phyloP scores from a whole-genome alignment of 2,329 filamentous ascomycete species.

The Clarireedia paspali region DNA sequence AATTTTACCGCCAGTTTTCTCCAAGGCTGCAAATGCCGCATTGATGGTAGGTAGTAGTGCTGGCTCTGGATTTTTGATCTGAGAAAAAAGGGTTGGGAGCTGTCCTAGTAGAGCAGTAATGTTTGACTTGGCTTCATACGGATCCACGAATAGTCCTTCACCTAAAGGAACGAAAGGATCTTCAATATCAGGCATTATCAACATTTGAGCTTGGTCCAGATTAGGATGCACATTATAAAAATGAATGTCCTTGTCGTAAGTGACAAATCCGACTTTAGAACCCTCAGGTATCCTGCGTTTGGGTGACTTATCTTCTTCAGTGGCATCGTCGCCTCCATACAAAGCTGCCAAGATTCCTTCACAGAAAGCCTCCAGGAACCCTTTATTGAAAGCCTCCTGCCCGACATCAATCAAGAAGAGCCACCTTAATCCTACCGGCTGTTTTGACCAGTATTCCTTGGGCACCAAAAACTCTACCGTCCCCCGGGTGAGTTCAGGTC shows the following conservation, averaged over 20 bases:
- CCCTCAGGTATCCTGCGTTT: constrained; percentile 62
- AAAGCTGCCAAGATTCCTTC: constrained; percentile 79
- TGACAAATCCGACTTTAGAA: constrained; percentile 87
- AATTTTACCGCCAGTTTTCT: constrained; percentile 85
- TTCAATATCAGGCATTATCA: constrained; percentile 96
- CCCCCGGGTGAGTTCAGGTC: constrained; percentile 82
- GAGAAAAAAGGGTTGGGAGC: constrained; percentile 79
- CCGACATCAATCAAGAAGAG: constrained; percentile 92
- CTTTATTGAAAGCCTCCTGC: constrained; percentile 83
- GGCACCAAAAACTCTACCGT: constrained; percentile 96
- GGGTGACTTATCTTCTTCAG: constrained; percentile 40
- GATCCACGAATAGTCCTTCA: constrained; percentile 90
- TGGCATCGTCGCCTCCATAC: constrained; percentile 59
- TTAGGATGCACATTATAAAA: constrained; percentile 88
- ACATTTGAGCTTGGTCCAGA: constrained; percentile 87
- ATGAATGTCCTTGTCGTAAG: constrained; percentile 93
- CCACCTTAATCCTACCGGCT: constrained; percentile 80
- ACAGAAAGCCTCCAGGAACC: constrained; percentile 84
- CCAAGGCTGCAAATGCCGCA: constrained; percentile 74
- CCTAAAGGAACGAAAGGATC: constrained; percentile 92
- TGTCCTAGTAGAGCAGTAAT: constrained; percentile 81
- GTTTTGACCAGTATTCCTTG: constrained; percentile 97
- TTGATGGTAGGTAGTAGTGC: constrained; percentile 78
- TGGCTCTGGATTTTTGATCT: constrained; percentile 84
- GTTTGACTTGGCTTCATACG: constrained; percentile 77